Evolutionary conservation across 1,284 basidiomycete species (phyloP), one percentile per base, ranked within the genome.

Genomic region (Rhodotorula sp.): DNA sequence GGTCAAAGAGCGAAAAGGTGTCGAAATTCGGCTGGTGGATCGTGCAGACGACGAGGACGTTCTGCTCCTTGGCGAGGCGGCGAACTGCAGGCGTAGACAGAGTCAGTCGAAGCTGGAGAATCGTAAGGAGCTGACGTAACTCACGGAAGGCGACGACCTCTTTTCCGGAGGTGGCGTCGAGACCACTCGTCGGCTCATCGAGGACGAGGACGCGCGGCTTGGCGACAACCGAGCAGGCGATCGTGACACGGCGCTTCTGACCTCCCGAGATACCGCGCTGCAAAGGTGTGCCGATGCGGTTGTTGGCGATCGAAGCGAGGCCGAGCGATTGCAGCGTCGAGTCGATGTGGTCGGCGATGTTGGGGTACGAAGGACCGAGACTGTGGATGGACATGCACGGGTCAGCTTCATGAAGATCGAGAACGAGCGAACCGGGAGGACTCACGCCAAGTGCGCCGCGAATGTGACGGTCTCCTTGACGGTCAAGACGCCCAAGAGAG

Each of bases 251-350:
- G 7, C 81, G 70, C 64, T 80, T 81, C 70, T 83, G 82, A 1
- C 83, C 83, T 12, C 82, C 82, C 5, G 75, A 77, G 69, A 83
- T 79, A 21, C 83, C 83, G 34, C 82, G 79, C 58, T 80, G 79
- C 50, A 84, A 77, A 6, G 82, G 79, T 1, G 81, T 82, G 12
- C 83, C 82, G 66, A 83, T 81, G 16, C 74, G 71, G 62, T 80
- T 77, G 59, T 77, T 59, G 21, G 75, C 76, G 31, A 80, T 77
- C 14, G 70, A 54, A 14, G 69, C 34, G 0, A 82, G 71, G 3
- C 81, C 81, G n/a, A 82, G 76, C 6, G 77, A 67, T 2, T 57
- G 45, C 34, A 82, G 67, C 10, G 80, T 73, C n/a, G 63, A 47
- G 50, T 78, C 62, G 66, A 77, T 65, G 71, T 76, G 66, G 23